Evolutionary conservation across 345 rosid species (phyloP).

Genomic region (Boechera retrofracta): DNA sequence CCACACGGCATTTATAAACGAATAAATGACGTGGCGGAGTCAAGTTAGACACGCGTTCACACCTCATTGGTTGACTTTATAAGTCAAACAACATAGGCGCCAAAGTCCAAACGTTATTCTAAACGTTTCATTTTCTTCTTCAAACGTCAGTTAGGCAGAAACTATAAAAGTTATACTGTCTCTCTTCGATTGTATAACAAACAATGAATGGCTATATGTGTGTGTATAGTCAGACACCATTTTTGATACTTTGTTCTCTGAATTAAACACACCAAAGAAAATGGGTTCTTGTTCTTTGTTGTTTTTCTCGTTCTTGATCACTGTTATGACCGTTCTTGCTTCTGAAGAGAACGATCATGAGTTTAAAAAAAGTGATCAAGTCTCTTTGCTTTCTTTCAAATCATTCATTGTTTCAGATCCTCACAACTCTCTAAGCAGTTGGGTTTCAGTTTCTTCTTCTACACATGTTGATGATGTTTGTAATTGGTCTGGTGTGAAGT

Average conservation of each 20-base stretch:
- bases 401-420: conserved; percentile 61
- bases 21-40: conserved; percentile 27
- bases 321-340: conserved; percentile 36
- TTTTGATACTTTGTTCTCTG: conserved; percentile 31
- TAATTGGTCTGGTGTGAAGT: conserved; percentile 73
- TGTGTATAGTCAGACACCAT: conserved; percentile 42
- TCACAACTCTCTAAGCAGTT: conserved; percentile 50
- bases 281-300: conserved; percentile 54
- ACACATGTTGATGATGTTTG: conserved; percentile 56
- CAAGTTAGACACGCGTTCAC: conserved; percentile 40
- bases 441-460: conserved; percentile 48
- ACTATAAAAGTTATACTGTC: conserved; percentile 27
- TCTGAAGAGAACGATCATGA: conserved; percentile 40
- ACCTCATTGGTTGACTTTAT: conserved; percentile 35
- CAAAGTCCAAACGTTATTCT: conserved; percentile 39
- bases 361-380: conserved; percentile 46
- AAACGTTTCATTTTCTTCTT: conserved; percentile 36
- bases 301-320: conserved; percentile 43
- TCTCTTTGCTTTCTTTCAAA: conserved; percentile 66
- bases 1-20: conserved; percentile 16
- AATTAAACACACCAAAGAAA: conserved; percentile 25
- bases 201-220: background rate
- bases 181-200: conserved; percentile 36
- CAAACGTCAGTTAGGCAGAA: conserved; percentile 69
- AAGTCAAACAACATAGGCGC: conserved; percentile 60